These are phyloP conservation scores for Neurospora sp. DNA, from an alignment of 495 filamentous ascomycete species.

Conservation along the genomic window DNA sequence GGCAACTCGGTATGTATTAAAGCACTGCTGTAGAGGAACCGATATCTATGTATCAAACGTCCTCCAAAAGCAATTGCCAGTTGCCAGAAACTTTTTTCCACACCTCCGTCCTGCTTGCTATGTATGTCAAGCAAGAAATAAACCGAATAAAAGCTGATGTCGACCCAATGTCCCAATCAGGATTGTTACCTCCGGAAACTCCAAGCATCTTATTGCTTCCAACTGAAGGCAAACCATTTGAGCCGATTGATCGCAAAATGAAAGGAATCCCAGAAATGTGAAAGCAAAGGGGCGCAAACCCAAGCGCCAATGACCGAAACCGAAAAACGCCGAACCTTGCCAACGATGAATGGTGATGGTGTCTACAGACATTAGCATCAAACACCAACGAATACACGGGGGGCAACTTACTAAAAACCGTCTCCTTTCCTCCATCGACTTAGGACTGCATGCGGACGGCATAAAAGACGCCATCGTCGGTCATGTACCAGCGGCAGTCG, in stretches of 20 bases:
- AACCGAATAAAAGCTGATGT: background rate
- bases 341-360: background rate
- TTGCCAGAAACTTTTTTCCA: background rate
- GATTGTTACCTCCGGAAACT: background rate
- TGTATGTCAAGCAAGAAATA: background rate
- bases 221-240: background rate
- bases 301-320: background rate
- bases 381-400: background rate
- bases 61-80: background rate
- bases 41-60: background rate
- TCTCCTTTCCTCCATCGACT: constrained; percentile 7
- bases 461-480: constrained; percentile 37
- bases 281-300: background rate
- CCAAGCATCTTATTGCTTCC: background rate
- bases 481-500: constrained; percentile 39
- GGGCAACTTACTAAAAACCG: background rate
- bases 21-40: background rate
- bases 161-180: background rate
- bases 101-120: background rate
- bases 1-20: background rate
- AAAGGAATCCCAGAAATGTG: background rate
- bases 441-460: constrained; percentile 28
- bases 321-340: background rate
- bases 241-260: background rate
- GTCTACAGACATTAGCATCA: background rate